These are phyloP conservation scores for Phyllosticta citribraziliensis DNA, from an alignment of 2,329 filamentous ascomycete species.

Conservation along the genomic window DNA sequence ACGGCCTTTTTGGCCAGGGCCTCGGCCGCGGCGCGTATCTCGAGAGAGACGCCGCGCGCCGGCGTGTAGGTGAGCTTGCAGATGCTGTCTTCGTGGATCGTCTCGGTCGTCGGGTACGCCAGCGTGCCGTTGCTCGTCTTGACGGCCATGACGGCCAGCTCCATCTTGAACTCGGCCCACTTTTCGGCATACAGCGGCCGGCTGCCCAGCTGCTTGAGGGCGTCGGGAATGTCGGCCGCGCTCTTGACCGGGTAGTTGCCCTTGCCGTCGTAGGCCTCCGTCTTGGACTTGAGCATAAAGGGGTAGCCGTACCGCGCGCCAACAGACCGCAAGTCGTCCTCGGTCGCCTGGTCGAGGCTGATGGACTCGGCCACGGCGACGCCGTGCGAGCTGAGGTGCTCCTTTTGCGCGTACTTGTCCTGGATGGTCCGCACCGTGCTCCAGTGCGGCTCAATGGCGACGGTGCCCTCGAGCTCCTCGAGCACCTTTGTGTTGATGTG, in stretches of 20 bases:
- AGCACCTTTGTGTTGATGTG: slow-evolving; percentile 86
- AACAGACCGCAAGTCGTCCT: slow-evolving; percentile 53
- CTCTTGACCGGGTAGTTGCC: slow-evolving; percentile 59
- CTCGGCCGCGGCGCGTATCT: slow-evolving; percentile 56
- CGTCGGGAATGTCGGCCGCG: slow-evolving; percentile 51
- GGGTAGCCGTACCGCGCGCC: slow-evolving; percentile 64
- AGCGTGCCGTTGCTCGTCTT: slow-evolving; percentile 68
- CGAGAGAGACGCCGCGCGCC: slow-evolving; percentile 57
- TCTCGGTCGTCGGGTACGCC: slow-evolving; percentile 86
- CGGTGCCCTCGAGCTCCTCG: slow-evolving; percentile 64
- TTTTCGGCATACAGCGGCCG: slow-evolving; percentile 79
- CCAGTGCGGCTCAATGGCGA: slow-evolving; percentile 69
- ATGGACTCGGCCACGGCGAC: slow-evolving; percentile 66
- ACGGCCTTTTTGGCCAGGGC: slow-evolving; percentile 72
- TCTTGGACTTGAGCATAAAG: slow-evolving; percentile 86
- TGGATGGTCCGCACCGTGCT: slow-evolving; percentile 80
- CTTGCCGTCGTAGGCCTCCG: slow-evolving; percentile 85
- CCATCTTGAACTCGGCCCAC: slow-evolving; percentile 75
- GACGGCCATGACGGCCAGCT: slow-evolving; percentile 90
- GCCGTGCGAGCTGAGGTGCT: slow-evolving; percentile 57
- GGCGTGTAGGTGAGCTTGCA: slow-evolving; percentile 89
- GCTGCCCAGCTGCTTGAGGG: slow-evolving; percentile 54
- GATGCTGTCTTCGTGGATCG: slow-evolving; percentile 88
- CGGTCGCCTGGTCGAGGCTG: slow-evolving; percentile 51
- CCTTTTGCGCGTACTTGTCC: slow-evolving; percentile 87